These are phyloP conservation scores for Aegilops sharonensis DNA, from an alignment of 176 grass and related monocot genomes.

Conservation along the genomic window DNA sequence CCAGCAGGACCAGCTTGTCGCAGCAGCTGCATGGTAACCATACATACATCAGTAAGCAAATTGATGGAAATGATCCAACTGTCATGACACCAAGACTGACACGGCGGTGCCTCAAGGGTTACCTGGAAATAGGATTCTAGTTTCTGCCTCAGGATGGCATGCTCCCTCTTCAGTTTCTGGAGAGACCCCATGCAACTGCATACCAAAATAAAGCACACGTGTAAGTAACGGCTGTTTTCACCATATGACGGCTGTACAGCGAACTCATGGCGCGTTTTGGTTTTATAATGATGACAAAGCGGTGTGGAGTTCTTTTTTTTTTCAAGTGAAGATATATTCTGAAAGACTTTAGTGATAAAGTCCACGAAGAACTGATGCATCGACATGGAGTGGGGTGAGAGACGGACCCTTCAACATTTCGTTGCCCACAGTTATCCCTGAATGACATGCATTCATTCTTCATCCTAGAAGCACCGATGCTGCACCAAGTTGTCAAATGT, in stretches of 20 bases:
- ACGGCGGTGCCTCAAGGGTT: neutral
- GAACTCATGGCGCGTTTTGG: neutral
- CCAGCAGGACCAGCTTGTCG: slow-evolving; percentile 71
- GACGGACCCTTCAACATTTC: slow-evolving; percentile 78
- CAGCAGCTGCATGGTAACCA: slow-evolving; percentile 47
- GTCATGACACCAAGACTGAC: neutral
- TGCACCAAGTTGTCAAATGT: slow-evolving; percentile 44
- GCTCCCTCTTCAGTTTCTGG: slow-evolving; percentile 92
- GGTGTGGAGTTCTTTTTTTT: neutral
- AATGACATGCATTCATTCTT: slow-evolving; percentile 90
- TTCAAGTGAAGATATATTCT: neutral
- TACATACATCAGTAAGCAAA: neutral
- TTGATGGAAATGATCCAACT: neutral
- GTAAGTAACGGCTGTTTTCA: neutral
- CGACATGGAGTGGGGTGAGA: neutral
- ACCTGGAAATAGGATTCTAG: slow-evolving; percentile 99
- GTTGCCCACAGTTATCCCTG: slow-evolving; percentile 63
- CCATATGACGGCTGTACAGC: neutral
- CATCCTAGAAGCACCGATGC: slow-evolving; percentile 98
- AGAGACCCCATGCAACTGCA: slow-evolving; percentile 83
- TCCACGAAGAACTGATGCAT: neutral
- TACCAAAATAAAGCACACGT: slow-evolving; percentile 7
- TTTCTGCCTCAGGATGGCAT: slow-evolving; percentile 71
- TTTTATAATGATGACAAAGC: neutral
- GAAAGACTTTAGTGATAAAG: neutral